Conservation (phyloP, 495 filamentous ascomycete species). For the Talaromyces thailandensis region DNA sequence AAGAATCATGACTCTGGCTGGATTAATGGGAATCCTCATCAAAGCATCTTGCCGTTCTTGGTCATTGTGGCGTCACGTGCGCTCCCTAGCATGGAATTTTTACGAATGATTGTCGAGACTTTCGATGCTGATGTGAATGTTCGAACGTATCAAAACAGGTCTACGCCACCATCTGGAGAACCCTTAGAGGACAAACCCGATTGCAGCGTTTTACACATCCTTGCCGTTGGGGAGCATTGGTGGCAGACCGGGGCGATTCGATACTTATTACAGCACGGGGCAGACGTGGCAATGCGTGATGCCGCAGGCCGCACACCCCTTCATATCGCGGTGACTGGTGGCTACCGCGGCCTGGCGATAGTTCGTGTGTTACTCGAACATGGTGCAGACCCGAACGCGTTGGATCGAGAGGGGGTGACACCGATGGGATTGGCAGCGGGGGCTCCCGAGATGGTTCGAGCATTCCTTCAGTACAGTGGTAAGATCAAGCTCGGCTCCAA, state of each 20-base stretch:
- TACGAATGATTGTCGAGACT: slow-evolving; percentile 31
- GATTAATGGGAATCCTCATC: no score
- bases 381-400: slow-evolving; percentile 28
- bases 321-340: slow-evolving; percentile 20
- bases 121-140: slow-evolving; percentile 25
- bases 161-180: no score
- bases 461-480: no score
- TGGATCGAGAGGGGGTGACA: slow-evolving; percentile 10
- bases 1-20: no score
- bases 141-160: no score
- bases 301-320: slow-evolving; percentile 14
- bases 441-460: no score
- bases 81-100: slow-evolving; percentile 31
- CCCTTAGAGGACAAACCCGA: no score
- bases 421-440: no score
- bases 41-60: slow-evolving; percentile 16
- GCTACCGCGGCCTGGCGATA: slow-evolving; percentile 14
- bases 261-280: slow-evolving; percentile 32
- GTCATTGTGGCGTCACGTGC: slow-evolving; percentile 18
- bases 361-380: slow-evolving; percentile 19
- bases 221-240: slow-evolving; percentile 28
- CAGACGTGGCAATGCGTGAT: slow-evolving; percentile 26
- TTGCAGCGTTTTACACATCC: not conserved
- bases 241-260: slow-evolving; percentile 36
- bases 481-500: no score